Evolutionary conservation across 306 rosid genomes (phyloP).

Genomic region (Inga oerstediana): DNA sequence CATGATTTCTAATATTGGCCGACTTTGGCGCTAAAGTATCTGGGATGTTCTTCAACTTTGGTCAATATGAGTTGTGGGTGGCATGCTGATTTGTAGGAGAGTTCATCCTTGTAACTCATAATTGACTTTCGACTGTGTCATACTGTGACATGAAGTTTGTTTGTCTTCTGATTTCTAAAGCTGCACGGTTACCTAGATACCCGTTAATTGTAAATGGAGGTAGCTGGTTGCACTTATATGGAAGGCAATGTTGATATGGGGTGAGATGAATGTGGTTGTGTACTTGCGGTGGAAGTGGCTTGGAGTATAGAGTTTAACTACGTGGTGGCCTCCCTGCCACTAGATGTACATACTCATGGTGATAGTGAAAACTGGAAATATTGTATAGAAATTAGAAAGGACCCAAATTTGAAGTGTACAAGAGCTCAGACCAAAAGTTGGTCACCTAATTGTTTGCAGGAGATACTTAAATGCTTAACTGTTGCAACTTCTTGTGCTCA

Average conservation of each 20-base stretch:
- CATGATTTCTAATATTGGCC: slow-evolving; percentile 13
- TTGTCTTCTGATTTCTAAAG: slow-evolving; percentile 11
- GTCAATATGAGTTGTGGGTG: not conserved
- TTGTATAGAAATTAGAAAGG: not conserved
- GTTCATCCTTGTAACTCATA: not conserved
- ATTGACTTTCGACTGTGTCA: not conserved
- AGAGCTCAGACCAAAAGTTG: not conserved
- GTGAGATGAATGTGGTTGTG: not conserved
- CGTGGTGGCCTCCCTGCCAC: slow-evolving; percentile 20
- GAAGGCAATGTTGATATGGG: not conserved
- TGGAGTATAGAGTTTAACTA: slow-evolving; percentile 1
- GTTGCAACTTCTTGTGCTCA: not conserved
- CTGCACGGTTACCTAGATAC: not conserved
- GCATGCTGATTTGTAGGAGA: not conserved
- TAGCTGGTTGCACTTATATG: not conserved
- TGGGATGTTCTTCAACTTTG: not conserved
- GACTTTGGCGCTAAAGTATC: not conserved
- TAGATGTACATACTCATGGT: not conserved
- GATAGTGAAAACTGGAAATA: slow-evolving; percentile 26
- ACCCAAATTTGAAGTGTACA: slow-evolving; percentile 1
- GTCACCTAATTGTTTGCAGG: slow-evolving; percentile 10
- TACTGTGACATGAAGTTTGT: slow-evolving; percentile 5
- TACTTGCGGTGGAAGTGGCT: not conserved
- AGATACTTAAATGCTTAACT: not conserved
- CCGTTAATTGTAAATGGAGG: not conserved